A percentile compares a stretch with the other conserved stretches of the same genome.
Evolutionary conservation across 306 rosid genomes (phyloP).

Genomic region (Trifolium subterraneum): DNA sequence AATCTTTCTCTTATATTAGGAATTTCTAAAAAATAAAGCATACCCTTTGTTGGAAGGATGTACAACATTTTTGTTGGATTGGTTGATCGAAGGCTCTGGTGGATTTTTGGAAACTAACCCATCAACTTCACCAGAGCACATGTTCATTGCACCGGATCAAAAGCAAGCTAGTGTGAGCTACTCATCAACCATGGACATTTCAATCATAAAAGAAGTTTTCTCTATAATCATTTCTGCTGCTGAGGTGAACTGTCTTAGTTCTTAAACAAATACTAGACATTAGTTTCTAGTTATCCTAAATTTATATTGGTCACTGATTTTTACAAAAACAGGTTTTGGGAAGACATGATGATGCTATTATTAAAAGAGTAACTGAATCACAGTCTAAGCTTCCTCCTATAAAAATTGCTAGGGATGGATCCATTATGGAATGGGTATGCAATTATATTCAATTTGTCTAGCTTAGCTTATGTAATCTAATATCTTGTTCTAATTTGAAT

Average conservation of each 20-base stretch:
- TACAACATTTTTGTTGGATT: constrained; percentile 82
- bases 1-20: constrained; percentile 55
- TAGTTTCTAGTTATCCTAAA: constrained; percentile 30
- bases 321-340: constrained; percentile 68
- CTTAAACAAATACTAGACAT: constrained; percentile 14
- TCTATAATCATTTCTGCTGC: constrained; percentile 74
- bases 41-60: constrained; percentile 96
- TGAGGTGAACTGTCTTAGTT: constrained; percentile 59
- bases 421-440: constrained; percentile 93
- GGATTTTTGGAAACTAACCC: constrained; percentile 91
- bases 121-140: constrained; percentile 96
- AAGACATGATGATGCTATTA: constrained; percentile 60
- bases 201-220: constrained; percentile 86
- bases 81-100: constrained; percentile 86
- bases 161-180: constrained; percentile 92
- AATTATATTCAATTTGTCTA: constrained; percentile 28
- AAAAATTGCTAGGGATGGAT: constrained; percentile 83
- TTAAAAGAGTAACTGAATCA: constrained; percentile 59
- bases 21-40: constrained; percentile 79
- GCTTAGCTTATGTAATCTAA: background rate
- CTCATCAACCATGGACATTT: constrained; percentile 94
- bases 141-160: constrained; percentile 79
- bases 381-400: constrained; percentile 72
- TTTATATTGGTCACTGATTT: constrained; percentile 27
- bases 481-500: constrained; percentile 20